Base-by-base conservation (phyloP, 208 protist genomes). In the Plasmodiophora brassicae region DNA sequence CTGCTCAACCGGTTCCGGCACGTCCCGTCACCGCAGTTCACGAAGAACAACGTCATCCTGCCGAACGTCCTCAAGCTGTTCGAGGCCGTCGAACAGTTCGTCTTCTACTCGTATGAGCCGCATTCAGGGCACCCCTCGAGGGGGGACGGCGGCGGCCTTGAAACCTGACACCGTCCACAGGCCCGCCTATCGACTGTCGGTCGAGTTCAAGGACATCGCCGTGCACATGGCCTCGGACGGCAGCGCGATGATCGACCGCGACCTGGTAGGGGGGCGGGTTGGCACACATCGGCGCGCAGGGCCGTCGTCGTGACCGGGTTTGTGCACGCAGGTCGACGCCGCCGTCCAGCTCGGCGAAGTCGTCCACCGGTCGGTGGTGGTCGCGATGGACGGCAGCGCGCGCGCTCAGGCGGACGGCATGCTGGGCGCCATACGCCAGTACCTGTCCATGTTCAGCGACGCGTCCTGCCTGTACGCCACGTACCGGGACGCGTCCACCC, bases 51-150 rank as follows among this genome's bases (percentile, higher is more conserved):
- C 5, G 65, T 78, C 5, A 38, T 38, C 32, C 65, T 78, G 32
- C 65, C 65, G 5, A 78, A 78, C n/a, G 65, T 32, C 20, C 32
- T 78, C 65, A 78, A 78, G n/a, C 65, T 78, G 5, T 44, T 78
- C 20, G 65, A 78, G n/a, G 65, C 65, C 65, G n/a, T 78, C 10
- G 65, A 78, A 38, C 65, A 78, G 41, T 78, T 78, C 65, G n/a
- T 78, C 41, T 78, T 78, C n/a, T 78, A 78, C 65, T 5, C 10
- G 65, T 78, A 78, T 36, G n/a, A 5, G 41, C n/a, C 25, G 20
- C n/a, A n/a, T n/a, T n/a, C n/a, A n/a, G n/a, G n/a, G n/a, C n/a
- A n/a, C n/a, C n/a, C n/a, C n/a, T n/a, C n/a, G n/a, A n/a, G n/a
- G n/a, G n/a, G n/a, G n/a, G n/a, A n/a, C n/a, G n/a, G n/a, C n/a